Percentiles rank a stretch among this genome's conserved stretches.
Conservation (phyloP, 495 filamentous ascomycete species). For the Hyaloscypha bicolor region DNA sequence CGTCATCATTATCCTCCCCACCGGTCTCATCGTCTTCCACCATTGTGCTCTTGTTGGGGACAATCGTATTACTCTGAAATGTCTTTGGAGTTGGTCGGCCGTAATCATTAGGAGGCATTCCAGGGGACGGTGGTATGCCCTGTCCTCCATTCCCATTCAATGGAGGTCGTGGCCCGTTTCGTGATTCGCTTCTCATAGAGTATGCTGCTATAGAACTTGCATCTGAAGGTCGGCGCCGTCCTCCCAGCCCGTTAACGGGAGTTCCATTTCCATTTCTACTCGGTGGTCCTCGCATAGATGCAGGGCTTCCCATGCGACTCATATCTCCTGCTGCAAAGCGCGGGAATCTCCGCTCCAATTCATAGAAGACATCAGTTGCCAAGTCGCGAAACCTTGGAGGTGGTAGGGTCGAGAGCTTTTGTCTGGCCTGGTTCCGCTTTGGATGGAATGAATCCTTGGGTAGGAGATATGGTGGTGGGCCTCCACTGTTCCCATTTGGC, state of each 20-base stretch:
- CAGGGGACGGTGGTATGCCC: conserved; percentile 32
- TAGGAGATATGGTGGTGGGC: conserved; percentile 67
- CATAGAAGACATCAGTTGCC: conserved; percentile 93
- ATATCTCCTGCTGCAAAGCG: conserved; percentile 70
- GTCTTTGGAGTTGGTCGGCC: conserved; percentile 78
- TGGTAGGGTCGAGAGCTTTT: conserved; percentile 88
- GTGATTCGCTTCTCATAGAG: conserved; percentile 34
- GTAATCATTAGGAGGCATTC: conserved; percentile 44
- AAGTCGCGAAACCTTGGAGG: conserved; percentile 84
- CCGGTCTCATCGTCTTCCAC: conserved; percentile 88
- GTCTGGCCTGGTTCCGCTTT: conserved; percentile 93
- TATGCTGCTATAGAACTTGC: conserved; percentile 50
- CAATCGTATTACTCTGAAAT: conserved; percentile 93
- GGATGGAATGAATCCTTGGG: conserved; percentile 90
- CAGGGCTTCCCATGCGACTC: conserved; percentile 69
- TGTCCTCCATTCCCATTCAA: conserved; percentile 30
- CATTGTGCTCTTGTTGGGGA: conserved; percentile 98
- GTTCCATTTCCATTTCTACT: conserved; percentile 54
- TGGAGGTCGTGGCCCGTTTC: conserved; percentile 29
- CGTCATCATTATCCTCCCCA: conserved; percentile 61
- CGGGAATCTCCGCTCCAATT: conserved; percentile 89
- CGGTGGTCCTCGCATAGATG: conserved; percentile 55
- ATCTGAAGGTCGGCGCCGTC: conserved; percentile 54
- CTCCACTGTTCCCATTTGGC: conserved; percentile 50
- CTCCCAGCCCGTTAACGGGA: conserved; percentile 50